Conservation (phyloP, 2,329 filamentous ascomycete species). For the Microsporum audouinii region DNA sequence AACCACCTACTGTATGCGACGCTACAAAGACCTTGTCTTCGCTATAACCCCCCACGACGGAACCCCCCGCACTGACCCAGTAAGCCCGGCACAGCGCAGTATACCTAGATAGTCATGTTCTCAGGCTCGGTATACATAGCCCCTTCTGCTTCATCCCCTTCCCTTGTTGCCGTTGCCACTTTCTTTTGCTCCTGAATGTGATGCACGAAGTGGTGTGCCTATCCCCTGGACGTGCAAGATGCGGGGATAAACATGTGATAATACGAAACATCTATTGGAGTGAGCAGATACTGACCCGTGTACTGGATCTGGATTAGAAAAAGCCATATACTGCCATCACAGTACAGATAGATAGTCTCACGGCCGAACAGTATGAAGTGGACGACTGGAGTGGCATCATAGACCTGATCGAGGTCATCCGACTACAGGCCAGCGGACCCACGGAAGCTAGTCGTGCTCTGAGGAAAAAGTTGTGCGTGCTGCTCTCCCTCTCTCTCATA, state of each 20-base stretch:
- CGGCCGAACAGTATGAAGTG: slow-evolving; percentile 77
- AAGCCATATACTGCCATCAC: slow-evolving; percentile 92
- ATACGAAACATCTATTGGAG: background rate
- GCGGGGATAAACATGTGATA: too few species aligned
- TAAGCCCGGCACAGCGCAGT: background rate
- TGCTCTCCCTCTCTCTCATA: background rate
- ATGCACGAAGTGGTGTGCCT: background rate
- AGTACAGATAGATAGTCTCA: slow-evolving; percentile 81
- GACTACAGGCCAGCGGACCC: slow-evolving; percentile 75
- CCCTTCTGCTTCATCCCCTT: background rate
- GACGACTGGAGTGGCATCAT: slow-evolving; percentile 87
- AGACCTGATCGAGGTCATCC: slow-evolving; percentile 87
- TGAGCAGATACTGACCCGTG: background rate
- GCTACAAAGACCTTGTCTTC: background rate
- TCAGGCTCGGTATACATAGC: slow-evolving; percentile 4
- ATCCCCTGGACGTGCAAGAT: background rate
- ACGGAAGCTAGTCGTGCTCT: slow-evolving; percentile 82
- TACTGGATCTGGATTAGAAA: slow-evolving; percentile 35
- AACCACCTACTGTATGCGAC: background rate
- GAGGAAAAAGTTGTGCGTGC: slow-evolving; percentile 73
- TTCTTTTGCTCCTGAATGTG: background rate
- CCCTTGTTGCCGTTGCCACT: background rate
- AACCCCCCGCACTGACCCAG: background rate
- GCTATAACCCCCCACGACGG: background rate
- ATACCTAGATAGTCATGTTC: background rate